These are phyloP conservation scores for Picochlorum sp. DNA, from an alignment of 139 green algal genomes.

Conservation along the genomic window DNA sequence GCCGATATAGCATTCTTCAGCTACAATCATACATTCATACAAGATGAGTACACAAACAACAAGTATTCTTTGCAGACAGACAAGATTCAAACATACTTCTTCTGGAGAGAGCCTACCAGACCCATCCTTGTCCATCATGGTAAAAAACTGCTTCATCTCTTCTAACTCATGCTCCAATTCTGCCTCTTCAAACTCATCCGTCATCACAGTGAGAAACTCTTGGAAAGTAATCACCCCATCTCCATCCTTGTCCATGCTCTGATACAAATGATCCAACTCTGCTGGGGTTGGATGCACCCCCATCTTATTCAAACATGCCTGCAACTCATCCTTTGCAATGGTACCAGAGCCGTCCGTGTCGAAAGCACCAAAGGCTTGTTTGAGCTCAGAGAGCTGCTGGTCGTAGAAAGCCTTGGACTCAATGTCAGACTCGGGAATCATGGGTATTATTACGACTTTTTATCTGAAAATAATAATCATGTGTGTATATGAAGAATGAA, in stretches of 20 bases:
- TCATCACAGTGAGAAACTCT: constrained; percentile 7
- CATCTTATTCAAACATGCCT: constrained; percentile 3
- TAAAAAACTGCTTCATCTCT: constrained; percentile 2
- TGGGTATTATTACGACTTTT: no score
- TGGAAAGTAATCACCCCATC: constrained; percentile 8
- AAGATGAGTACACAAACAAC: no score
- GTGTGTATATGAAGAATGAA: no score
- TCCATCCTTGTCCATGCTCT: constrained; percentile 8
- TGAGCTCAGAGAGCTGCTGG: neutral
- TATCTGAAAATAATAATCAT: no score
- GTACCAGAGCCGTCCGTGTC: constrained; percentile 4
- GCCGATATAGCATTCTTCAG: no score
- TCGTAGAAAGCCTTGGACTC: neutral
- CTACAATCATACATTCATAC: no score
- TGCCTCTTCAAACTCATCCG: constrained; percentile 3
- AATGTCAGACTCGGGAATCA: neutral
- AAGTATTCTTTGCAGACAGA: no score
- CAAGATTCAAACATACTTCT: neutral
- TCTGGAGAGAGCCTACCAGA: neutral
- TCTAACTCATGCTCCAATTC: constrained; percentile 7
- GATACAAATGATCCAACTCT: constrained; percentile 6
- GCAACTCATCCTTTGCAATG: neutral
- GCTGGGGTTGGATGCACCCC: constrained; percentile 3
- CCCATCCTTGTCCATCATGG: constrained; percentile 9
- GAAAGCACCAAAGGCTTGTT: constrained; percentile 9